phyloP scores from a whole-genome alignment of 2,329 filamentous ascomycete genomes.

The Colletotrichum endophyticum region DNA sequence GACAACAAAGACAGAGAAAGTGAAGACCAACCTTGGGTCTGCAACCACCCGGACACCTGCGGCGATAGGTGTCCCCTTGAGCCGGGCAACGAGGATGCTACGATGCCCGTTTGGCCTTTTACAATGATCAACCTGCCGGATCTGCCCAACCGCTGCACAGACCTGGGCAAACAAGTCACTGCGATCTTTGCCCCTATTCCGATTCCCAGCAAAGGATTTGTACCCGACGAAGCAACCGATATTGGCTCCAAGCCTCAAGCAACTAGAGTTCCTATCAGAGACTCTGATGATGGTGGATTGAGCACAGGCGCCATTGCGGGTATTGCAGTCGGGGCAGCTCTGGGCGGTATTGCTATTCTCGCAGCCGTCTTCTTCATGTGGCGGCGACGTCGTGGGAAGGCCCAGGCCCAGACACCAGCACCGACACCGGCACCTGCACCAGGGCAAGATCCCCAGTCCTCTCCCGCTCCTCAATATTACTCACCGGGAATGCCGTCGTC shows the following conservation, averaged over 20 bases:
- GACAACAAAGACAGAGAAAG: neutral
- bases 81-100: neutral
- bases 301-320: neutral
- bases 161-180: neutral
- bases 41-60: slow-evolving; percentile 9
- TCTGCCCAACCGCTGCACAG: neutral
- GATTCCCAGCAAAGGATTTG: neutral
- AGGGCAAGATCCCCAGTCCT: neutral
- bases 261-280: neutral
- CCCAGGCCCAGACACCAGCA: too few relatives aligned
- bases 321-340: neutral
- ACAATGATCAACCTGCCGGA: neutral
- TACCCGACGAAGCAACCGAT: neutral
- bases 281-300: neutral
- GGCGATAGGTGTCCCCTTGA: neutral
- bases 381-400: neutral
- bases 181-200: neutral
- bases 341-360: neutral
- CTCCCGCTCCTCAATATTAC: neutral
- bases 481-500: neutral
- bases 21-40: neutral
- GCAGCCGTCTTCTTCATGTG: neutral
- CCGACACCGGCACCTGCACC: neutral
- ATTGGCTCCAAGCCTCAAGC: neutral
- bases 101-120: neutral